These are phyloP conservation scores for Rhizopogon salebrosus DNA, from an alignment of 768 basidiomycete species.

Conservation along the genomic window DNA sequence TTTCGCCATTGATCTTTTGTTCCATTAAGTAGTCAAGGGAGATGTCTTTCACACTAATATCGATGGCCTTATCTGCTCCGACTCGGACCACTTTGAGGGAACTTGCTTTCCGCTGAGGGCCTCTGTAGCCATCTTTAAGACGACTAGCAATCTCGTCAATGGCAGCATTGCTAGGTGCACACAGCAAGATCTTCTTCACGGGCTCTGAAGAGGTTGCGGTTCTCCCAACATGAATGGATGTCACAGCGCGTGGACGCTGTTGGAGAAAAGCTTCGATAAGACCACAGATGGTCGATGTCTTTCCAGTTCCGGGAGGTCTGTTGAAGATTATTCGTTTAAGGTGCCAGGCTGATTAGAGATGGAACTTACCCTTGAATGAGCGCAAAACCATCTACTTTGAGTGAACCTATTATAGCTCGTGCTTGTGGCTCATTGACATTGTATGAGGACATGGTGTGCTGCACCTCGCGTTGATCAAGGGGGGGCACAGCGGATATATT, in stretches of 20 bases:
- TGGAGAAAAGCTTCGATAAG: slow-evolving; percentile 82
- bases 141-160: slow-evolving; percentile 94
- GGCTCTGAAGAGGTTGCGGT: slow-evolving; percentile 35
- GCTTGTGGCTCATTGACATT: slow-evolving; percentile 94
- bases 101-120: slow-evolving; percentile 46
- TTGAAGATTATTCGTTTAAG: neutral
- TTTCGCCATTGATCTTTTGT: slow-evolving; percentile 51
- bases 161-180: slow-evolving; percentile 97
- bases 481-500: slow-evolving; percentile 42
- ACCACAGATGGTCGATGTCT: slow-evolving; percentile 96
- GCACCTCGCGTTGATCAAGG: slow-evolving; percentile 48
- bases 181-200: slow-evolving; percentile 76
- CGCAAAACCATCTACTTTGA: slow-evolving; percentile 71
- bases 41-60: slow-evolving; percentile 76
- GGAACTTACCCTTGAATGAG: slow-evolving; percentile 88
- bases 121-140: slow-evolving; percentile 72
- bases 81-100: slow-evolving; percentile 84
- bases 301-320: slow-evolving; percentile 97
- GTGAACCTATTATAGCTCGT: slow-evolving; percentile 73
- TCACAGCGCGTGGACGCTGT: slow-evolving; percentile 43
- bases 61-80: slow-evolving; percentile 72
- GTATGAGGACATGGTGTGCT: slow-evolving; percentile 62
- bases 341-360: neutral
- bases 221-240: slow-evolving; percentile 46
- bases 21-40: slow-evolving; percentile 86